Evolutionary conservation across 1,284 basidiomycete species (phyloP).

Genomic region (Ustilago nuda): DNA sequence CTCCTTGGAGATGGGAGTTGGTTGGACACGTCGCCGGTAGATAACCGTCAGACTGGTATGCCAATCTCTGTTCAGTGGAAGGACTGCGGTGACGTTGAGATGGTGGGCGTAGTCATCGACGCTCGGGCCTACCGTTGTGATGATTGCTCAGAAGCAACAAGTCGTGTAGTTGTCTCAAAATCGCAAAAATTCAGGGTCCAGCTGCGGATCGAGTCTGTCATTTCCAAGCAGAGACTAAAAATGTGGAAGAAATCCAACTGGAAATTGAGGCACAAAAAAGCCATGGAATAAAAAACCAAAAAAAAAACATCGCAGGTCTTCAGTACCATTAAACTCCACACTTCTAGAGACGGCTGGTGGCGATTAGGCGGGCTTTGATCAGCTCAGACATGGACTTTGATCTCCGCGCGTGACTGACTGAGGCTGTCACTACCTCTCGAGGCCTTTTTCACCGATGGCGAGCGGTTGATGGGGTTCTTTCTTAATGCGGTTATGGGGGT

Average conservation of each 20-base stretch:
- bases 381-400: slow-evolving; percentile 3
- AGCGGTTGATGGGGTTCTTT: not conserved
- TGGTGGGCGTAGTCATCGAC: not conserved
- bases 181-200: slow-evolving; percentile 16
- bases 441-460: not conserved
- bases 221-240: not conserved
- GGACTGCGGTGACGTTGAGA: not conserved
- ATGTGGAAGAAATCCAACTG: not conserved
- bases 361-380: slow-evolving; percentile 13
- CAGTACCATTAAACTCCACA: not conserved
- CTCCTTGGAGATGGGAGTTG: no score
- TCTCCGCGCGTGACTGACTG: slow-evolving; percentile 1
- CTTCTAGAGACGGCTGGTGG: slow-evolving; percentile 4
- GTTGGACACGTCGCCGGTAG: no score
- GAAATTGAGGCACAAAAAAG: not conserved
- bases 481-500: not conserved
- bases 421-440: not conserved
- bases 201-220: not conserved
- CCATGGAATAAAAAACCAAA: not conserved
- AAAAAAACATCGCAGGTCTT: not conserved
- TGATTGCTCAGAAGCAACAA: not conserved
- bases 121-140: slow-evolving; percentile 2
- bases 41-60: no score
- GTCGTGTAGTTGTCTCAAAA: slow-evolving; percentile 6
- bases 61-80: not conserved